Percentiles rank a stretch among this genome's conserved stretches.
Evolutionary conservation across 495 filamentous ascomycete species (phyloP).

Genomic region (Neurospora tetrasperma): DNA sequence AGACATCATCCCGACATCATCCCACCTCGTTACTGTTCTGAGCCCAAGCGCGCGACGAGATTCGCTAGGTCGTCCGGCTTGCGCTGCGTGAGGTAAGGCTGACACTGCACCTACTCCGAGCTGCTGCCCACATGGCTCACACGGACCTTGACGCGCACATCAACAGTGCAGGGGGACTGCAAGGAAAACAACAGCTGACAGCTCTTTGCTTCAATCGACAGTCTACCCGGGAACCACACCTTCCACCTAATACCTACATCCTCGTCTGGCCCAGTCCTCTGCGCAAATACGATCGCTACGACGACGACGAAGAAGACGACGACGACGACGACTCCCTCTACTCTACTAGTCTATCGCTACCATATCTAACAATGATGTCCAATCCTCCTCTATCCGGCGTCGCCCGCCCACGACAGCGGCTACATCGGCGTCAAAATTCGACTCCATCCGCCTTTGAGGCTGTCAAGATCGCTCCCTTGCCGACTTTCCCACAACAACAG

Average conservation of each 20-base stretch:
- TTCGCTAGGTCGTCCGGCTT: conserved; percentile 59
- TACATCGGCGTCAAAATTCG: conserved; percentile 82
- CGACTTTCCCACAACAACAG: conserved; percentile 41
- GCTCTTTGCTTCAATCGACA: conserved; percentile 18
- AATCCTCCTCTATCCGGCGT: conserved; percentile 45
- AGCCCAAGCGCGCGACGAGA: conserved; percentile 26
- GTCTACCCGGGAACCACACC: conserved; percentile 43
- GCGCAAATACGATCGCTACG: conserved; percentile 19
- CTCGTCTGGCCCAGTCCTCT: conserved; percentile 22
- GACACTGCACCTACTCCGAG: not conserved
- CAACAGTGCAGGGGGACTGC: conserved; percentile 5
- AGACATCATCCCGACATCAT: not conserved
- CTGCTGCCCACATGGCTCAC: not conserved
- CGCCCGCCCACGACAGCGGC: conserved; percentile 58
- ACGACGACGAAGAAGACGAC: conserved; percentile 26
- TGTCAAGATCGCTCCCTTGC: conserved; percentile 51
- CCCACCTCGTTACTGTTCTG: conserved; percentile 22
- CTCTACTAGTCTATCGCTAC: conserved; percentile 46
- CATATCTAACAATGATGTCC: conserved; percentile 62
- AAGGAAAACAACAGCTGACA: conserved; percentile 8
- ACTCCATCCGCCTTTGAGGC: conserved; percentile 67
- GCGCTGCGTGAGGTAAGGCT: conserved; percentile 59
- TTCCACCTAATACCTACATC: not conserved
- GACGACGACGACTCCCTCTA: conserved; percentile 34
- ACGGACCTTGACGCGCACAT: not conserved